Base-by-base conservation (phyloP, 2,329 filamentous ascomycete genomes). In the Zymoseptoria pseudotritici region DNA sequence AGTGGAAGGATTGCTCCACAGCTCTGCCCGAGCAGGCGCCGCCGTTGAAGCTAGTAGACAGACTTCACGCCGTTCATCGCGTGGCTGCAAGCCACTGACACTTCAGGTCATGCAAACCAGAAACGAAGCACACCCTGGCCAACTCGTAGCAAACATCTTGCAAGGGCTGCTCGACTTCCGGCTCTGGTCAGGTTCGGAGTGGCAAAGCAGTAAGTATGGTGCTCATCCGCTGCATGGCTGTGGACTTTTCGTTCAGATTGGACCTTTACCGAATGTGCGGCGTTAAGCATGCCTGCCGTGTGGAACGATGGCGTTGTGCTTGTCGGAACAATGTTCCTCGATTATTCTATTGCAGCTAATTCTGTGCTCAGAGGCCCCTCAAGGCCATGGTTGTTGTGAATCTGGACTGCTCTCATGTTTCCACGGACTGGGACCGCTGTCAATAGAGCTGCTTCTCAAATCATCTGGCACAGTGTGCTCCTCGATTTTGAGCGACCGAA, bases 401-500 rank as follows among this genome's bases (percentile, higher is more conserved):
- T 53, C 65, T n/a, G 66, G 63, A 58, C 65, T 67, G 54, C 61
- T 62, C n/a, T 64, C 65, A 58, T 31, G 55, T 49, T 42, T 64
- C 62, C 31, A 63, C 58, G 46, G 63, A 54, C 63, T 65, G 54
- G 55, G 51, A n/a, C 61, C 62, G 26, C 61, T 58, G 24, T 66
- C 67, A 3, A 64, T 66, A 17, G 59, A 65, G 26, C 57, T 59
- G 19, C 61, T 63, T 53, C 51, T 62, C 49, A 63, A 50, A 22
- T 67, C 63, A 31, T 66, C 63, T 7, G 61, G 59, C 17, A 63
- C 49, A n/a, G 59, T 58, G 50, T 66, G 59, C 52, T 69, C 70
- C 20, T 66, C 63, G 17, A 73, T 58, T n/a, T 67, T 65, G 61
- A 80, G 67, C 7, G 71, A 73, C 56, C 69, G 74, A 67, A 80